phyloP scores from a whole-genome alignment of 2,329 filamentous ascomycete genomes.

The Chaetomiaceae sp. region DNA sequence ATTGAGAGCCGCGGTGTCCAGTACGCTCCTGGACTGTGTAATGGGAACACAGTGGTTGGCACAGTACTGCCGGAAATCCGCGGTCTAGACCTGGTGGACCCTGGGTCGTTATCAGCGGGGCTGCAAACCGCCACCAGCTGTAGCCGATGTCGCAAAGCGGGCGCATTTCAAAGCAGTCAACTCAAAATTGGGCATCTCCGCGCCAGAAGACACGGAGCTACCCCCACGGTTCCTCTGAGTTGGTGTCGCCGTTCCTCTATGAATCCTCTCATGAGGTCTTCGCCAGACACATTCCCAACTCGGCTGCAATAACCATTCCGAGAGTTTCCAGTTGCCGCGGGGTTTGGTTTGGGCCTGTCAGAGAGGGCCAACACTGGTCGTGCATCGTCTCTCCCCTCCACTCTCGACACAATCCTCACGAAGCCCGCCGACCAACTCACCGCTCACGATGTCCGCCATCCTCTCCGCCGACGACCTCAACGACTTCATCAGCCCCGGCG shows the following conservation, averaged over 20 bases:
- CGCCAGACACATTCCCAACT: too few species aligned
- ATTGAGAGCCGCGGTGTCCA: constrained; percentile 4
- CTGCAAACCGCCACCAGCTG: constrained; percentile 18
- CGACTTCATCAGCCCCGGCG: constrained; percentile 96
- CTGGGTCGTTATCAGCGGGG: constrained; percentile 10
- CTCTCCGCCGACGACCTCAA: constrained; percentile 95
- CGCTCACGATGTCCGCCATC: constrained; percentile 78
- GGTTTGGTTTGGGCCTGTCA: too few species aligned
- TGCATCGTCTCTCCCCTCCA: too few species aligned
- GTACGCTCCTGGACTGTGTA: too few species aligned
- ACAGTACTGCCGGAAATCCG: constrained; percentile 6
- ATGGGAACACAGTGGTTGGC: constrained; percentile 9
- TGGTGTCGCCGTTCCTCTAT: too few species aligned
- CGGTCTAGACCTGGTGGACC: constrained; percentile 8
- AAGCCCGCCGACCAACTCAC: too few species aligned
- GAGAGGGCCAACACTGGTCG: too few species aligned
- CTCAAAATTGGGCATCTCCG: constrained; percentile 18
- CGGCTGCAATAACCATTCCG: too few species aligned
- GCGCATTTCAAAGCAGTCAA: constrained; percentile 22
- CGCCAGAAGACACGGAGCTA: neutral
- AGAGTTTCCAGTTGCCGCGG: too few species aligned
- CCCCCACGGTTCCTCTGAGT: too few species aligned
- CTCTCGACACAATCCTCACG: too few species aligned
- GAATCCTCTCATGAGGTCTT: too few species aligned
- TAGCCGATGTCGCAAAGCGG: constrained; percentile 21